Evolutionary conservation across 129 eudicot genomes (phyloP).

Genomic region (Centella asiatica): DNA sequence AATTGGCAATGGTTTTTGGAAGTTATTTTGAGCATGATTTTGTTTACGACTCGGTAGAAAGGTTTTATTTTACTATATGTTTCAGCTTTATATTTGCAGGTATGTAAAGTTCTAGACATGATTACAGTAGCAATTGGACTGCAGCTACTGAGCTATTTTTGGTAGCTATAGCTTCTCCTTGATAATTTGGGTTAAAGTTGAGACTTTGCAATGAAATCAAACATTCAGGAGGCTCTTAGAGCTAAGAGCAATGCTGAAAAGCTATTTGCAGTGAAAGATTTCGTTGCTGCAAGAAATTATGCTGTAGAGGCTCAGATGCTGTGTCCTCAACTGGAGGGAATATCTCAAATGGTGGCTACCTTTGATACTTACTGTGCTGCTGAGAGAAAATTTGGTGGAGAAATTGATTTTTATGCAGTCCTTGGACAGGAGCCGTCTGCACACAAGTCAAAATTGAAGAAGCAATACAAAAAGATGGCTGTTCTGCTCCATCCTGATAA

Average conservation of each 20-base stretch:
- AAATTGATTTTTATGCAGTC: conserved; percentile 66
- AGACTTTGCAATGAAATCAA: conserved; percentile 53
- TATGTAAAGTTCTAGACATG: conserved; percentile 22
- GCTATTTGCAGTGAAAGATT: conserved; percentile 58
- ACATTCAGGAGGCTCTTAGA: conserved; percentile 67
- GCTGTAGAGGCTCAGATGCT: conserved; percentile 75
- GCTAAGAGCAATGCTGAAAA: conserved; percentile 78
- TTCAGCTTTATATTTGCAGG: conserved; percentile 5
- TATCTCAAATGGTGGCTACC: conserved; percentile 89
- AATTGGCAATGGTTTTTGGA: neutral
- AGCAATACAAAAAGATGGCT: conserved; percentile 76
- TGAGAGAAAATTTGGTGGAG: conserved; percentile 45
- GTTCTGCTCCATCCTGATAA: conserved; percentile 91
- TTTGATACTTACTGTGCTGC: conserved; percentile 66
- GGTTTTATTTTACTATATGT: neutral
- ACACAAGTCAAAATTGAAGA: conserved; percentile 52
- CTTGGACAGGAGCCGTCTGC: conserved; percentile 75
- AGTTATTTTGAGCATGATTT: neutral
- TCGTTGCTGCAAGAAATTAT: conserved; percentile 54
- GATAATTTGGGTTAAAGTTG: conserved; percentile 14
- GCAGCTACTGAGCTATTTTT: conserved; percentile 8
- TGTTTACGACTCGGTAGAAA: neutral
- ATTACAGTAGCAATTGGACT: conserved; percentile 5
- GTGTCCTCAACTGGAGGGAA: conserved; percentile 80
- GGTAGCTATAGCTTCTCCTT: conserved; percentile 11